A percentile compares a stretch with the other conserved stretches of the same genome.
Conservation (phyloP, 441 rosid species). For the Dalechampia spathulata region DNA sequence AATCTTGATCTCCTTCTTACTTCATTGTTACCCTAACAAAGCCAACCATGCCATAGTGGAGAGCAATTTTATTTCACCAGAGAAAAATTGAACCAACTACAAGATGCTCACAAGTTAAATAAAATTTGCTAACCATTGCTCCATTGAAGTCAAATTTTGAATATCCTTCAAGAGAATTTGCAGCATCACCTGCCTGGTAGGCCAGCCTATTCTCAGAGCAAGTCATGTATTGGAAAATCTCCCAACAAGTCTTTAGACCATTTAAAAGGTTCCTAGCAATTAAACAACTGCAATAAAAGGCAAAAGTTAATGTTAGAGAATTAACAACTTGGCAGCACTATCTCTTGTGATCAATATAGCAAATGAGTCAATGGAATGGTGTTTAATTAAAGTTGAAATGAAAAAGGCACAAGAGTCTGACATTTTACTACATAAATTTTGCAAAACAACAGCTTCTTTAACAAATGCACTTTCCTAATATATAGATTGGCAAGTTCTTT, state of each 20-base stretch:
- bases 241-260: constrained; percentile 91
- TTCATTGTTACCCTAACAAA: constrained; percentile 59
- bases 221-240: constrained; percentile 83
- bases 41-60: not conserved
- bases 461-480: no score
- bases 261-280: constrained; percentile 89
- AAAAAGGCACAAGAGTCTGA: no score
- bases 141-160: constrained; percentile 77
- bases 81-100: not conserved
- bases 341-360: constrained; percentile 1
- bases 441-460: no score
- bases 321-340: not conserved
- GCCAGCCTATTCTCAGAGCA: constrained; percentile 55
- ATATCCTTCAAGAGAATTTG: constrained; percentile 64
- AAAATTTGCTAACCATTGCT: constrained; percentile 45
- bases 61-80: not conserved
- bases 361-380: not conserved
- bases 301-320: constrained; percentile 16
- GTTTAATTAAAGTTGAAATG: not conserved
- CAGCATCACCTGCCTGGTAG: constrained; percentile 56
- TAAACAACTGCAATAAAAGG: constrained; percentile 59
- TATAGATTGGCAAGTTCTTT: no score
- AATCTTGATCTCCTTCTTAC: constrained; percentile 91
- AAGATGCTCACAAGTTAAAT: constrained; percentile 8
- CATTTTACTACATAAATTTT: no score